Evolutionary conservation across 2,329 filamentous ascomycete species (phyloP).

Genomic region (Epichloe amarillans): DNA sequence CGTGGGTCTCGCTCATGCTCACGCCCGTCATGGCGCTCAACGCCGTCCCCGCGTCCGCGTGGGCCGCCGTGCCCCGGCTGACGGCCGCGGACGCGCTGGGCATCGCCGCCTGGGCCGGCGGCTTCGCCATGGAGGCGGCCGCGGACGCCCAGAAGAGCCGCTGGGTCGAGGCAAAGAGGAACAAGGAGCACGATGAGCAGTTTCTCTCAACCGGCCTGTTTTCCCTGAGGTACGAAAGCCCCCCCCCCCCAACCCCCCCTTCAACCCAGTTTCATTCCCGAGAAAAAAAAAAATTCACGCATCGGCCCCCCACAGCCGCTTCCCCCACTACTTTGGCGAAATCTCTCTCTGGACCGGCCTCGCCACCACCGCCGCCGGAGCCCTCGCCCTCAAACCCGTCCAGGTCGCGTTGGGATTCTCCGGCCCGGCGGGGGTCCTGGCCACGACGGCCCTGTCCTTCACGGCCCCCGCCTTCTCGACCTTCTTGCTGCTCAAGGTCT

Average conservation of each 20-base stretch:
- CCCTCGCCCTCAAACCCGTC: constrained; percentile 39
- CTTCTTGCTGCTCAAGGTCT: constrained; percentile 49
- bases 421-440: constrained; percentile 19
- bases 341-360: constrained; percentile 56
- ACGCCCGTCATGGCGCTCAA: constrained; percentile 53
- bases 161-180: constrained; percentile 48
- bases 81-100: constrained; percentile 42
- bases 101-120: constrained; percentile 42
- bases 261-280: too few species aligned
- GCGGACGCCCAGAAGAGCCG: constrained; percentile 51
- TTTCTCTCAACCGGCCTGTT: constrained; percentile 53
- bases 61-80: constrained; percentile 33
- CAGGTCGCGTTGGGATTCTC: constrained; percentile 44
- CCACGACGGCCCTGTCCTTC: constrained; percentile 30
- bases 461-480: constrained; percentile 51
- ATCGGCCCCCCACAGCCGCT: constrained; percentile 19
- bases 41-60: constrained; percentile 39
- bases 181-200: constrained; percentile 53
- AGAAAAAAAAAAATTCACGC: too few species aligned
- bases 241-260: too few species aligned
- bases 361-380: constrained; percentile 43
- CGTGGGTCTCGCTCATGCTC: constrained; percentile 55
- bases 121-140: constrained; percentile 44
- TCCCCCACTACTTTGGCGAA: constrained; percentile 65
- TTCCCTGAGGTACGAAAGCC: constrained; percentile 28